Evolutionary conservation across 305 asterid species (phyloP).

Genomic region (Fraxinus baroniana): DNA sequence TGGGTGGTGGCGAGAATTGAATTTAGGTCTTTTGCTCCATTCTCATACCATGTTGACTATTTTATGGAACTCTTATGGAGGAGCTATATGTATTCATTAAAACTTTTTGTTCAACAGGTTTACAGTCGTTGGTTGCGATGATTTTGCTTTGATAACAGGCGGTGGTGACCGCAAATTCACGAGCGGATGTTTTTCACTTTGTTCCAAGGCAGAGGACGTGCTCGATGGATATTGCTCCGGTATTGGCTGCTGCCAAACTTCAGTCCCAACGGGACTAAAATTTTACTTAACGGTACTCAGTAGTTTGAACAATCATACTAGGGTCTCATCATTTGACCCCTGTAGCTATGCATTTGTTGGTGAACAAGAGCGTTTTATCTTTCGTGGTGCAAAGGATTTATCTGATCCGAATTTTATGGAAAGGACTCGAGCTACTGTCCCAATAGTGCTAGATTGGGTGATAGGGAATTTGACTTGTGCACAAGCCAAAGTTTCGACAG

Average conservation of each 20-base stretch:
- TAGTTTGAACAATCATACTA: constrained; percentile 28
- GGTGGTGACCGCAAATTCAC: constrained; percentile 30
- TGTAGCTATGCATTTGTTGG: constrained; percentile 56
- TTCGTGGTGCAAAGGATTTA: constrained; percentile 40
- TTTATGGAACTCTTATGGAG: neutral
- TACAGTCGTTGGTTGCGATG: constrained; percentile 57
- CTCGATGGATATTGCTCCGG: constrained; percentile 47
- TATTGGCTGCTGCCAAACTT: constrained; percentile 50
- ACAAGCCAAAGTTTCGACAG: neutral
- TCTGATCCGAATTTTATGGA: constrained; percentile 41
- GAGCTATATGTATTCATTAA: neutral
- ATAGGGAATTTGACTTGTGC: constrained; percentile 45
- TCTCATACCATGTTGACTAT: neutral
- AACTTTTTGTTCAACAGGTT: constrained; percentile 8
- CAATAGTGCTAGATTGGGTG: constrained; percentile 54
- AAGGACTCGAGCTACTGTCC: constrained; percentile 34
- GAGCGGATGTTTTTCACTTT: constrained; percentile 45
- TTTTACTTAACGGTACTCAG: neutral
- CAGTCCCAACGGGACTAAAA: constrained; percentile 44
- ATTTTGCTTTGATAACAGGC: constrained; percentile 33
- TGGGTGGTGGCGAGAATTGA: neutral
- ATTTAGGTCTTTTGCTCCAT: neutral
- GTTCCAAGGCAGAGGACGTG: constrained; percentile 32
- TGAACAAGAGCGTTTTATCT: constrained; percentile 32
- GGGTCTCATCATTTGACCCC: constrained; percentile 32